Base-by-base conservation (phyloP, 1,139 yeast genomes). In the Eremothecium cymbalariae region DNA sequence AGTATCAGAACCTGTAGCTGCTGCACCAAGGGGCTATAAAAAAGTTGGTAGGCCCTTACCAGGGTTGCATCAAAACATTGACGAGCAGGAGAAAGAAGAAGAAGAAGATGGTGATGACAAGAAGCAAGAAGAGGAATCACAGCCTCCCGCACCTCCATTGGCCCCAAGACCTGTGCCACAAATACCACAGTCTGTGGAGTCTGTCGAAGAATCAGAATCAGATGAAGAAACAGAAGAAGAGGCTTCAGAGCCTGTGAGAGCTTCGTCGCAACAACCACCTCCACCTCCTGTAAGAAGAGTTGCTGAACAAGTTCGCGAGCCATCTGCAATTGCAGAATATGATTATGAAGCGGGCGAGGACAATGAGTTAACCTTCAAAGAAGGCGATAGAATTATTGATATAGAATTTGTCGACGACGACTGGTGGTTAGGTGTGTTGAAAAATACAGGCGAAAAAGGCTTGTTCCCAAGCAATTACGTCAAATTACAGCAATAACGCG, bases 401-500 rank as follows among this genome's bases (percentile, higher is more conserved):
- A 82, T 90, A 43, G 94, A 85, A 47, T 81, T 84, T 58, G 82
- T 83, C 11, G 95, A 86, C 48, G 95, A 84, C 33, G 95, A 85
- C 53, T 90, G 98, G 98, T 90, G 97, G 97, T 68, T 80, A 39
- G 98, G 98, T 32, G 77, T 77, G 48, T 63, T 74, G 40, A 62
- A 55, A 42, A 41, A 34, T 15, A 61, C 76, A 26, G 95, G 95
- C 28, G 81, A 76, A 46, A 68, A 72, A 44, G 94, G 94, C 38
- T 67, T 90, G 38, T 86, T 90, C 77, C 98, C 98, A 31, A 97
- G 96, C 11, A 85, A 83, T 61, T 86, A 82, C 54, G 97, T 90
- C 32, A 56, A 66, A 14, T 53, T 75, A 39, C 54, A 47, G 36
- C 40, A 40, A 28, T 40, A 46, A 62, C 29, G 55, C n/a, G n/a